These are phyloP conservation scores for Alternaria brassicicola DNA, from an alignment of 2,329 filamentous ascomycete genomes.

Conservation along the genomic window DNA sequence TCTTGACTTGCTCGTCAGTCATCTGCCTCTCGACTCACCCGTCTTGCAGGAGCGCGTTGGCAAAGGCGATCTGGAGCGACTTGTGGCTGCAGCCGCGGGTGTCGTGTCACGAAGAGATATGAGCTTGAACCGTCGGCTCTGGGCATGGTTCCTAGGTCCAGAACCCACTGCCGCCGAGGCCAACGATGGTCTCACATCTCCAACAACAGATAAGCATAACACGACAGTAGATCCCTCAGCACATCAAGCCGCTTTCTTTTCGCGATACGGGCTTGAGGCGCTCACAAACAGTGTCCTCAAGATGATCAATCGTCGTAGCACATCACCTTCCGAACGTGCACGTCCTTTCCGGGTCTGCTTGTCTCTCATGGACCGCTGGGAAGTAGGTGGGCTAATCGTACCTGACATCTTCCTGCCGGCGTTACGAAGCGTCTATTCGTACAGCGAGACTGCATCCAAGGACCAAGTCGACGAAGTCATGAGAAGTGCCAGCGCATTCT, in stretches of 20 bases:
- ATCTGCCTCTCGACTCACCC: constrained; percentile 82
- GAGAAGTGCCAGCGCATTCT: constrained; percentile 92
- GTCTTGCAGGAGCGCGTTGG: constrained; percentile 79
- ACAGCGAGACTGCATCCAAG: constrained; percentile 70
- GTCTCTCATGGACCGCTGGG: constrained; percentile 97
- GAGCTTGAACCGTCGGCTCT: constrained; percentile 93
- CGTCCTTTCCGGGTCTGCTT: constrained; percentile 89
- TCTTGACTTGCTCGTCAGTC: constrained; percentile 87
- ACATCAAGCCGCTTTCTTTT: constrained; percentile 73
- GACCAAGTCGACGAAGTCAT: constrained; percentile 83
- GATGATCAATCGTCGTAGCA: constrained; percentile 69
- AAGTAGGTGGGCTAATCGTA: constrained; percentile 89
- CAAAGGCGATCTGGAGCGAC: constrained; percentile 75
- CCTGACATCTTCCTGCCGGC: constrained; percentile 87
- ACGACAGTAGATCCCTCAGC: constrained; percentile 48
- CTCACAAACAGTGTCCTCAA: constrained; percentile 75
- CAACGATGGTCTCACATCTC: constrained; percentile 42
- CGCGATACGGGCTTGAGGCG: constrained; percentile 74
- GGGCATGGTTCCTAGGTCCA: constrained; percentile 93
- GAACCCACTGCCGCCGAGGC: constrained; percentile 57
- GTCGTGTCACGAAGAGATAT: constrained; percentile 92
- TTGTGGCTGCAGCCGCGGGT: constrained; percentile 81
- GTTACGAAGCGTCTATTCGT: constrained; percentile 77
- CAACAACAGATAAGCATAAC: constrained; percentile 57
- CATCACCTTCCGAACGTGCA: constrained; percentile 70